Conservation (phyloP, 2,329 filamentous ascomycete genomes). For the Colletotrichum incanum region DNA sequence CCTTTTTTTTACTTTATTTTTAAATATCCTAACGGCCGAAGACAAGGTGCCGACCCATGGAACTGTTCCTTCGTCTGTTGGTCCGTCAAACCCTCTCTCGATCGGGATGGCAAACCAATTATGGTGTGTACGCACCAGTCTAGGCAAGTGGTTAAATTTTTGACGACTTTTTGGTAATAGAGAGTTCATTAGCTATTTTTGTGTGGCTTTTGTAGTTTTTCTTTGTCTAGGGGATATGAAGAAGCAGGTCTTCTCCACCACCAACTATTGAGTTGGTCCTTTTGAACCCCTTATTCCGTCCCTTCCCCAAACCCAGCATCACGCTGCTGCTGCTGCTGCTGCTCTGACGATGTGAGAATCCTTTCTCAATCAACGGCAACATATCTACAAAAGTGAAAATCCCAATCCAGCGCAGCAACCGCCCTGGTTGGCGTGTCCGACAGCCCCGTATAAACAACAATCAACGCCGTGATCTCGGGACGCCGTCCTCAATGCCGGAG, state of each 20-base stretch:
- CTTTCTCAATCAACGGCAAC: slow-evolving; percentile 12
- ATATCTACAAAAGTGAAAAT: slow-evolving; percentile 31
- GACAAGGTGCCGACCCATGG: no score
- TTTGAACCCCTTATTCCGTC: slow-evolving; percentile 17
- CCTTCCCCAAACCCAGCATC: neutral
- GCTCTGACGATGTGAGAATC: neutral
- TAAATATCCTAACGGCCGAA: no score
- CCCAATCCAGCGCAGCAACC: slow-evolving; percentile 1
- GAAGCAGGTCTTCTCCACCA: neutral
- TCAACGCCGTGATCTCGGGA: slow-evolving; percentile 39
- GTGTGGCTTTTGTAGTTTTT: slow-evolving; percentile 12
- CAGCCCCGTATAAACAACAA: slow-evolving; percentile 26
- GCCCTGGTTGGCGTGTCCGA: slow-evolving; percentile 10
- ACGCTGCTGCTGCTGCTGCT: slow-evolving; percentile 8
- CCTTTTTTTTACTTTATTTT: neutral
- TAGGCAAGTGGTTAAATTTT: neutral
- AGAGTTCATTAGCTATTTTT: slow-evolving; percentile 41
- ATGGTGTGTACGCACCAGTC: neutral
- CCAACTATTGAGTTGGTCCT: neutral
- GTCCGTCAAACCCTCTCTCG: neutral
- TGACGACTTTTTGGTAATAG: slow-evolving; percentile 9
- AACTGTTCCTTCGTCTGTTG: neutral
- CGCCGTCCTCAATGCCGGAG: slow-evolving; percentile 39
- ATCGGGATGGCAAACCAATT: neutral
- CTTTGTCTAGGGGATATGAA: slow-evolving; percentile 11